phyloP scores from a whole-genome alignment of 202 grass and related monocot species.

The Setaria viridis region DNA sequence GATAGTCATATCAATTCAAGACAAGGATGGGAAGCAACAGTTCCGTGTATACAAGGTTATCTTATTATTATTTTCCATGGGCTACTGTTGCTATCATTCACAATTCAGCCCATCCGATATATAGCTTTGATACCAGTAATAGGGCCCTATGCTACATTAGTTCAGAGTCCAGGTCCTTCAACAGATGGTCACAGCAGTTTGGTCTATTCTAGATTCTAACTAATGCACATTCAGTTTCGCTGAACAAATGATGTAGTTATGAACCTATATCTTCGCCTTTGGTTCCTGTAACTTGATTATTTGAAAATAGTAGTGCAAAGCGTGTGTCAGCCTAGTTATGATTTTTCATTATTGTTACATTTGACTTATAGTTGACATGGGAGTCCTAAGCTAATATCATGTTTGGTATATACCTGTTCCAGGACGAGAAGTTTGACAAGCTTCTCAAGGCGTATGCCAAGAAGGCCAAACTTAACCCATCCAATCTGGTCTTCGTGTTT shows the following conservation, averaged over 20 bases:
- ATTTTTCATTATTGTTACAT: conserved; percentile 20
- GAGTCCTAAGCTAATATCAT: conserved; percentile 17
- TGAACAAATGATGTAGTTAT: background rate
- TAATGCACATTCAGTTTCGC: conserved; percentile 11
- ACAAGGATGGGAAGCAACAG: conserved; percentile 65
- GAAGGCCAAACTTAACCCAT: conserved; percentile 59
- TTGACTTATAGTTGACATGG: background rate
- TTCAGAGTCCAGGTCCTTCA: background rate
- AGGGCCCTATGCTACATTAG: conserved; percentile 4
- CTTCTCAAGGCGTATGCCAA: conserved; percentile 81
- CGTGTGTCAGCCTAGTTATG: background rate
- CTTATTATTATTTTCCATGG: background rate
- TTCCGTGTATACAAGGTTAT: conserved; percentile 76
- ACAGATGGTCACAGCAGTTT: conserved; percentile 26
- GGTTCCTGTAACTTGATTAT: background rate
- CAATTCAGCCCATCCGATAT: background rate
- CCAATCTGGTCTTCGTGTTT: conserved; percentile 67
- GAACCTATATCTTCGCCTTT: conserved; percentile 23
- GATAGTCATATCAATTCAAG: conserved; percentile 78
- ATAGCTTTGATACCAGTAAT: background rate
- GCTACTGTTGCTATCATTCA: background rate
- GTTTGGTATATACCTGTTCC: conserved; percentile 30
- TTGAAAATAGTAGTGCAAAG: conserved; percentile 8
- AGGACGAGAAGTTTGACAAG: conserved; percentile 89
- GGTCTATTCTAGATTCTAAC: background rate